phyloP scores from a whole-genome alignment of 345 rosid species.

The Stellera chamaejasme region DNA sequence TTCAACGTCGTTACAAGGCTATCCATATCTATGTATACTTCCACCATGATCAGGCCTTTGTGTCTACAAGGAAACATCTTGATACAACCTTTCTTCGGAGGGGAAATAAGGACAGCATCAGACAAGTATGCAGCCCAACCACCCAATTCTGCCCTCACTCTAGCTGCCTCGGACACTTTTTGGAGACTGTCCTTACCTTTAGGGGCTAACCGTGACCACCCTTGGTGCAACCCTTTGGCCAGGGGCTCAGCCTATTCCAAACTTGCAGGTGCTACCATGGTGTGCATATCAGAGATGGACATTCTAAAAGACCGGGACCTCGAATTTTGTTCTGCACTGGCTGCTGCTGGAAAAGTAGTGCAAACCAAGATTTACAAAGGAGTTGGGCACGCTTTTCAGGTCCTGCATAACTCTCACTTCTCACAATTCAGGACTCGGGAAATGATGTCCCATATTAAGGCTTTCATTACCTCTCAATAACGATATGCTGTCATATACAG shows the following conservation, averaged over 20 bases:
- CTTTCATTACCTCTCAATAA: constrained; percentile 32
- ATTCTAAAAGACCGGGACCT: constrained; percentile 50
- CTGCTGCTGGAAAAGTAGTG: constrained; percentile 42
- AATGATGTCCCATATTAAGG: constrained; percentile 48
- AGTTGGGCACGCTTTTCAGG: constrained; percentile 75
- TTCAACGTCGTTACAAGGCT: constrained; percentile 35
- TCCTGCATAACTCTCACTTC: constrained; percentile 32
- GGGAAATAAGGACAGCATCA: constrained; percentile 43
- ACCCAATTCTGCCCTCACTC: constrained; percentile 43
- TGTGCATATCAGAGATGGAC: constrained; percentile 64
- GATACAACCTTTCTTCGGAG: constrained; percentile 71
- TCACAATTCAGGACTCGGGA: constrained; percentile 45
- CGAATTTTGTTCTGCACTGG: constrained; percentile 46
- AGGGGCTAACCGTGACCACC: constrained; percentile 67
- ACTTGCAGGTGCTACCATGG: constrained; percentile 27
- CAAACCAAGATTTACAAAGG: constrained; percentile 48
- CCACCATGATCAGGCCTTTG: constrained; percentile 11
- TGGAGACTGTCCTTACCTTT: constrained; percentile 75
- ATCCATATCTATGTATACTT: constrained; percentile 6
- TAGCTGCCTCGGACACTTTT: constrained; percentile 55
- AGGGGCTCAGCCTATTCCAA: constrained; percentile 13
- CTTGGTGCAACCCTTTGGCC: constrained; percentile 65
- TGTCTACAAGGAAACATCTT: constrained; percentile 41
- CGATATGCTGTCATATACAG: no score
- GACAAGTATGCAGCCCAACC: constrained; percentile 39